Evolutionary conservation across 2,329 filamentous ascomycete genomes (phyloP).

Genomic region (Aspergillus thermomutatus): DNA sequence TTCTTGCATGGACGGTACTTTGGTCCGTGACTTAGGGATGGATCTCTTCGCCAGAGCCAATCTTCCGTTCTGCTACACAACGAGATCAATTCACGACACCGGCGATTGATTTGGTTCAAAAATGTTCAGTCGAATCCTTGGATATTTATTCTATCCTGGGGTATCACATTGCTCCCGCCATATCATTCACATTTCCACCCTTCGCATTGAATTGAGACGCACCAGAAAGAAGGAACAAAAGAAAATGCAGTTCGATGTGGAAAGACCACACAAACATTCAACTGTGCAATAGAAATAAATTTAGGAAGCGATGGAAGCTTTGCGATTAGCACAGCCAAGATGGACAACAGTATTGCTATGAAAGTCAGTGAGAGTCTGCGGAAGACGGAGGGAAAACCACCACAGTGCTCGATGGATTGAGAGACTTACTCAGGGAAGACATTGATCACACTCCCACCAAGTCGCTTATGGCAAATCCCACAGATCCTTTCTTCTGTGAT

Average conservation of each 20-base stretch:
- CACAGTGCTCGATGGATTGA: not conserved
- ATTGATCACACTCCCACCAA: conserved; percentile 86
- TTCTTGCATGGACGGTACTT: conserved; percentile 10
- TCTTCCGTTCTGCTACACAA: not conserved
- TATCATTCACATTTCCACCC: conserved; percentile 6
- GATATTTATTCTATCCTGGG: conserved; percentile 29
- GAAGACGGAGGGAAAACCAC: conserved; percentile 3
- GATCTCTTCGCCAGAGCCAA: not conserved
- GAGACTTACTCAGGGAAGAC: conserved; percentile 74
- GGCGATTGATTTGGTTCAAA: not conserved
- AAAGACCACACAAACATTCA: conserved; percentile 8
- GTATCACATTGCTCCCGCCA: conserved; percentile 33
- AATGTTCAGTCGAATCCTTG: conserved; percentile 15
- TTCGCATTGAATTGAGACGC: conserved; percentile 7
- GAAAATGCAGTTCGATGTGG: conserved; percentile 11
- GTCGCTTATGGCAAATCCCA: conserved; percentile 85
- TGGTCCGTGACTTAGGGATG: not conserved
- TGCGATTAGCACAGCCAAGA: conserved; percentile 67
- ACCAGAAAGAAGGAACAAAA: conserved; percentile 9
- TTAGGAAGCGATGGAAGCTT: conserved; percentile 22
- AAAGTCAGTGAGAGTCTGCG: conserved; percentile 15
- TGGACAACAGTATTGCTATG: conserved; percentile 63
- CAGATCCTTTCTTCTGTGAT: conserved; percentile 87
- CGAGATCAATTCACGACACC: not conserved
- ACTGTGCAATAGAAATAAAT: conserved; percentile 15